Percentiles rank a stretch among this genome's conserved stretches.
Evolutionary conservation across 2,329 filamentous ascomycete species (phyloP).

Genomic region (Aspergillus phoenicis): DNA sequence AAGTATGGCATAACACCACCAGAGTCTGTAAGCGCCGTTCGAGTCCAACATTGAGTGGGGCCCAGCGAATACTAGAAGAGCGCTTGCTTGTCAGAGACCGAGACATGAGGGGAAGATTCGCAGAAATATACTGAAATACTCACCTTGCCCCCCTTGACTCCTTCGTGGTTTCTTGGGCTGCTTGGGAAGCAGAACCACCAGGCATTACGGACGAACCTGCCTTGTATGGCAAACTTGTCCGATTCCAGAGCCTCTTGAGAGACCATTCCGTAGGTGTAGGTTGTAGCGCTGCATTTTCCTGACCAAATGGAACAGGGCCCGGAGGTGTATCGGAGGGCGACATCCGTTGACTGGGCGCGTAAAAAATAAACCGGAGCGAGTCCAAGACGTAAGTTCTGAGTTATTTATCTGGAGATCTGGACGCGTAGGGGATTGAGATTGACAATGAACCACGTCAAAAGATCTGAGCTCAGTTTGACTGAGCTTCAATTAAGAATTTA

Average conservation of each 20-base stretch:
- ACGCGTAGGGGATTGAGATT: background rate
- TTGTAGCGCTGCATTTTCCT: background rate
- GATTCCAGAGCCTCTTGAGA: background rate
- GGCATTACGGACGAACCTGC: background rate
- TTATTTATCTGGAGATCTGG: background rate
- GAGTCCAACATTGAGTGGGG: slow-evolving; percentile 74
- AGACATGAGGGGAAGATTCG: background rate
- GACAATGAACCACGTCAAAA: background rate
- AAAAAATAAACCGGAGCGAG: background rate
- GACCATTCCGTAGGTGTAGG: background rate
- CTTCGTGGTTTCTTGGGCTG: background rate
- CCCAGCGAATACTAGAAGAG: slow-evolving; percentile 70
- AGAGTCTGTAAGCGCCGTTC: slow-evolving; percentile 75
- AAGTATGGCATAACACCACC: slow-evolving; percentile 72
- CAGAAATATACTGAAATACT: background rate
- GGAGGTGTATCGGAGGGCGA: background rate
- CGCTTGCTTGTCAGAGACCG: background rate
- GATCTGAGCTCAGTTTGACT: background rate
- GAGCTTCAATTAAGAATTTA: background rate
- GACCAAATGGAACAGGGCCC: background rate
- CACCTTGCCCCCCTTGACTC: background rate
- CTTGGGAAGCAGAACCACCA: too few relatives aligned
- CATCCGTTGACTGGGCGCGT: background rate
- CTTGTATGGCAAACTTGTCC: background rate
- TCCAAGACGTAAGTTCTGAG: too few relatives aligned